Base-by-base conservation (phyloP, 1,139 yeast species). In the Geotrichum aggregatum region DNA sequence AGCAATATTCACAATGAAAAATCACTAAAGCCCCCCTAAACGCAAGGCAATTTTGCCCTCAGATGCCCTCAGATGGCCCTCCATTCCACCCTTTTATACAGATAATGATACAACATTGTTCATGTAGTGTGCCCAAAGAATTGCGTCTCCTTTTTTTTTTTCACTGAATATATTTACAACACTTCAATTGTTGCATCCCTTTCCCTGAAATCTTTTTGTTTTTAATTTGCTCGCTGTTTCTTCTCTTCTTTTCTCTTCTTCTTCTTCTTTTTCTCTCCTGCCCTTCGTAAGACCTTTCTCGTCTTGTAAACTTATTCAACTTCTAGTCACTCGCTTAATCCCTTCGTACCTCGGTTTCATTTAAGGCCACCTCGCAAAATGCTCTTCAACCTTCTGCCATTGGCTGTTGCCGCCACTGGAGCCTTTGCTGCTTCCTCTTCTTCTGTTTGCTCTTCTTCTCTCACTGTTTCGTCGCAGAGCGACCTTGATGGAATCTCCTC, bases 401-500 rank as follows among this genome's bases (percentile, higher is more conserved):
- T 40, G 31, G 38, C 52, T 22, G 11, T 43, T 16, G 52, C 38
- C 41, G 43, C 31, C 42, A 14, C 49, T 38, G 46, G 35, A 28
- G 52, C 40, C 34, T 11, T 33, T 7, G 52, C 26, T 18, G 19
- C 10, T 19, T 34, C 47, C n/a, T 31, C 28, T n/a, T 33, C 30
- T 4, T 35, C 39, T 22, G 18, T 34, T 19, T 42, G 42, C 42
- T 19, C 28, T 13, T 19, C 28, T 14, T 54, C 55, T 46, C 39
- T 66, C 40, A 62, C 63, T 47, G 71, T 62, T 46, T 80, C 92
- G 56, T 80, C 83, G 47, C 88, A 91, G 70, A 66, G 85, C 39
- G 91, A 88, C 62, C 81, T 92, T 67, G 94, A 87, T 64, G 68
- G 72, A 42, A 78, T 86, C 58, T 73, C 87, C 55, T 76, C 82